These are phyloP conservation scores for Solanum microdontum DNA, from an alignment of 257 asterid genomes.

Conservation along the genomic window DNA sequence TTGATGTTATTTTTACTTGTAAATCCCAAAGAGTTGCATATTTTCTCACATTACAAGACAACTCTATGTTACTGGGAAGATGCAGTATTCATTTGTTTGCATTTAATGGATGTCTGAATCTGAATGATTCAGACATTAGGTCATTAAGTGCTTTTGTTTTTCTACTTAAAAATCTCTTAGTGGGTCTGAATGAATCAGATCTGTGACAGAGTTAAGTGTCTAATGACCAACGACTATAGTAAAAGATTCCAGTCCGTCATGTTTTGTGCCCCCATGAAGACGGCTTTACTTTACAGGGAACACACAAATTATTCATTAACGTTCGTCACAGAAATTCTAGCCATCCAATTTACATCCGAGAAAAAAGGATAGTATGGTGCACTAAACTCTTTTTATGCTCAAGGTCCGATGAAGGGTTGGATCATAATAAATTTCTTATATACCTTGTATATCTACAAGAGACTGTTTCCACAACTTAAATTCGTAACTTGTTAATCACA, in stretches of 20 bases:
- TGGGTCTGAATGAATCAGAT: too few species aligned
- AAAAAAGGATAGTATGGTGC: fast-evolving
- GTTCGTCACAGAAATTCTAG: background rate
- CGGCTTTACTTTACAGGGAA: background rate
- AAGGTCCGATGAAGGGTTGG: fast-evolving
- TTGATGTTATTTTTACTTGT: background rate
- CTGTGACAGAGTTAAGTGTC: too few species aligned
- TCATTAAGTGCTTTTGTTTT: too few species aligned
- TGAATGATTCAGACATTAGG: too few species aligned
- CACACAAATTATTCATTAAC: background rate
- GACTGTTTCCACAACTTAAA: fast-evolving
- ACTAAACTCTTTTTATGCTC: background rate
- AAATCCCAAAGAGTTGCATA: background rate
- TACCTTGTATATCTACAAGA: background rate
- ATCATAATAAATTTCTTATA: background rate
- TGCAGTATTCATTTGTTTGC: background rate
- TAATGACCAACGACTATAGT: background rate
- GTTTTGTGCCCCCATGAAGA: background rate
- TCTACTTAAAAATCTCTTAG: too few species aligned
- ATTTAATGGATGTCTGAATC: too few species aligned
- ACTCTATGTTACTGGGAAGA: background rate
- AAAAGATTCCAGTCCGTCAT: background rate
- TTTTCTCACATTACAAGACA: background rate
- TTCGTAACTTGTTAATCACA: background rate
- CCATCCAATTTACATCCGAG: background rate